A percentile compares a stretch with the other conserved stretches of the same genome.
These are phyloP conservation scores for Simmondsia chinensis DNA, from an alignment of 148 eudicot genomes.

Conservation along the genomic window DNA sequence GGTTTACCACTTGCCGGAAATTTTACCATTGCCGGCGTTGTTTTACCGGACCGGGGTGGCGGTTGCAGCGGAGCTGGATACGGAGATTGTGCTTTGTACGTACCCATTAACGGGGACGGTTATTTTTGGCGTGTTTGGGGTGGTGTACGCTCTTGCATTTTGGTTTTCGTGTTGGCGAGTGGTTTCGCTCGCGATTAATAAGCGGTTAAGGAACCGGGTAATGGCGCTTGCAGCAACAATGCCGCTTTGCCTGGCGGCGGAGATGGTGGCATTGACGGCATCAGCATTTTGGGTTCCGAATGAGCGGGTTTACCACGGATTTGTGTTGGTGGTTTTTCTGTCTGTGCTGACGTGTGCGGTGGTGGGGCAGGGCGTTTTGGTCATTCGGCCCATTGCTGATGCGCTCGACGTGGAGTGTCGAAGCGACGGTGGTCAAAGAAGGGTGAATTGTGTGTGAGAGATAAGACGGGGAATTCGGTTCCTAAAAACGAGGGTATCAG, in stretches of 20 bases:
- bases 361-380: constrained; percentile 41
- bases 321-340: constrained; percentile 22
- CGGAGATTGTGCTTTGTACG: constrained; percentile 29
- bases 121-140: constrained; percentile 30
- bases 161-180: constrained; percentile 48
- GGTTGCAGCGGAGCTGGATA: constrained; percentile 1
- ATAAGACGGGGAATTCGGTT: too few species aligned
- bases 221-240: constrained; percentile 27
- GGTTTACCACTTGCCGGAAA: constrained; percentile 14
- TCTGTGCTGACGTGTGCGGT: constrained; percentile 23
- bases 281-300: constrained; percentile 44
- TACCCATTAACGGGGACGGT: constrained; percentile 39
- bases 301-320: constrained; percentile 11
- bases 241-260: constrained; percentile 25
- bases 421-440: neutral
- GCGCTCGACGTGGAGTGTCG: constrained; percentile 22
- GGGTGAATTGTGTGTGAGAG: too few species aligned
- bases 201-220: constrained; percentile 30
- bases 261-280: constrained; percentile 20
- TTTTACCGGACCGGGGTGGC: constrained; percentile 20
- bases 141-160: constrained; percentile 25
- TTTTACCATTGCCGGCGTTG: constrained; percentile 10
- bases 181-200: constrained; percentile 49
- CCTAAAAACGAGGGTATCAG: too few species aligned
- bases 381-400: constrained; percentile 45